Evolutionary conservation across 2,329 filamentous ascomycete species (phyloP), one percentile per base, ranked within the genome.

Genomic region (Exophiala xenobiotica): DNA sequence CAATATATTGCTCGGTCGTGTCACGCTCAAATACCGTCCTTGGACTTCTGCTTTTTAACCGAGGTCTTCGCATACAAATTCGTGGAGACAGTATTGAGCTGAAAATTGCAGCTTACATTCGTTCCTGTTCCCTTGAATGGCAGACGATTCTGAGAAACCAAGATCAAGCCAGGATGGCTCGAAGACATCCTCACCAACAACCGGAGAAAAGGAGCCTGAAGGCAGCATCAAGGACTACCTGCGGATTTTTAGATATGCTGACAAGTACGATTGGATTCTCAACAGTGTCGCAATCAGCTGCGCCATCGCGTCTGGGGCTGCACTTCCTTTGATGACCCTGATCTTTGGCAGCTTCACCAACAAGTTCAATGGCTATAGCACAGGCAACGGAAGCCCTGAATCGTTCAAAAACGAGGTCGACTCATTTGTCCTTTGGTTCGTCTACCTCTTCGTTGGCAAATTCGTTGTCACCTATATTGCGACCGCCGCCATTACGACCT

Each of bases 261-360:
- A 61, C 49, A 53, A 49, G 38, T 57, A 53, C 27, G 59, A 60
- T 38, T 59, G 51, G 57, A 39, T 35, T n/a, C 46, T 62, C 22
- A 59, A 61, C 39, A 43, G 23, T 11, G 46, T 53, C 9, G 60
- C 58, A n/a, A 24, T 52, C 38, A 23, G 50, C 26, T 53, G 45
- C 24, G 58, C 63, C n/a, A 56, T 65, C 7, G 62, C 54, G 2
- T 63, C 62, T 7, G 64, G 64, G 5, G 55, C 60, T 5, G 54
- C 60, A 3, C 53, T 70, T 46, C 64, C 69, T 2, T 51, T 71
- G 46, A 63, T 73, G 62, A 70, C 68, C 41, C 56, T 73, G 20
- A 63, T 73, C 9, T 68, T 73, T 39, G 70, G 70, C 56, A 51
- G 51, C 41, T 61, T 62, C 40, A 48, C 63, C 54, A 40, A 60